Percentiles rank a stretch among this genome's conserved stretches.
Conservation (phyloP, 1,284 basidiomycete genomes). For the Rhodotorula glutinis region DNA sequence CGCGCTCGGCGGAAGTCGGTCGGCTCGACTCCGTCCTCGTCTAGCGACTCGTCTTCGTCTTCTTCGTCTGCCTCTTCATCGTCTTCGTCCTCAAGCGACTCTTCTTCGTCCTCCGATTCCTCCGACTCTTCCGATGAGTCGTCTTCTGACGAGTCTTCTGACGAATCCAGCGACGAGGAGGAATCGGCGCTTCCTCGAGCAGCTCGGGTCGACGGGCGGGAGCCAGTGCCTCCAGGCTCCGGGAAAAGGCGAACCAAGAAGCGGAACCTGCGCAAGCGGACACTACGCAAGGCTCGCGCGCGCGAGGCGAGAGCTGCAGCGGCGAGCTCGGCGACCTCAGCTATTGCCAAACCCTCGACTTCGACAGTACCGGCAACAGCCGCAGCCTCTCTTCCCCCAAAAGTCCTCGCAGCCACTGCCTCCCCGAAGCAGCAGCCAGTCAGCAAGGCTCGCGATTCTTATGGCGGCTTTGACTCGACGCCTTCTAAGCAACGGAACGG, state of each 20-base stretch:
- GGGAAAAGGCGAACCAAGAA: slow-evolving; percentile 14
- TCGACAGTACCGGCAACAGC: neutral
- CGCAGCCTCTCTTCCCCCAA: neutral
- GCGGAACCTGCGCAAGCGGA: slow-evolving; percentile 21
- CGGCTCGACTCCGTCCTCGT: neutral
- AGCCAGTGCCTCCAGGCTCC: slow-evolving; percentile 1
- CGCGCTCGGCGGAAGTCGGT: neutral
- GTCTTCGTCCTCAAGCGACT: slow-evolving; percentile 2
- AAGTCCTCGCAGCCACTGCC: too few relatives aligned
- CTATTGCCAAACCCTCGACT: neutral
- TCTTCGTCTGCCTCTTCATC: neutral
- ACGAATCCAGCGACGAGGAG: too few relatives aligned
- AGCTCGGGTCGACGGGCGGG: neutral
- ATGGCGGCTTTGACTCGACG: neutral
- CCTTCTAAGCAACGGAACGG: neutral
- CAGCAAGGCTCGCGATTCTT: neutral
- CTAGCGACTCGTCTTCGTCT: neutral
- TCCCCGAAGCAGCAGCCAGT: too few relatives aligned
- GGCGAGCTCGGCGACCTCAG: neutral
- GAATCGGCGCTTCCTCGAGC: too few relatives aligned
- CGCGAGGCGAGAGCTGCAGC: neutral
- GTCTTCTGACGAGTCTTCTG: neutral
- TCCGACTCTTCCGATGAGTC: neutral
- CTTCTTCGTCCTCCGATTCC: neutral
- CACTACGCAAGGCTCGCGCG: neutral